These are phyloP conservation scores for Boletus sp. DNA, from an alignment of 1,284 basidiomycete species.

Conservation along the genomic window DNA sequence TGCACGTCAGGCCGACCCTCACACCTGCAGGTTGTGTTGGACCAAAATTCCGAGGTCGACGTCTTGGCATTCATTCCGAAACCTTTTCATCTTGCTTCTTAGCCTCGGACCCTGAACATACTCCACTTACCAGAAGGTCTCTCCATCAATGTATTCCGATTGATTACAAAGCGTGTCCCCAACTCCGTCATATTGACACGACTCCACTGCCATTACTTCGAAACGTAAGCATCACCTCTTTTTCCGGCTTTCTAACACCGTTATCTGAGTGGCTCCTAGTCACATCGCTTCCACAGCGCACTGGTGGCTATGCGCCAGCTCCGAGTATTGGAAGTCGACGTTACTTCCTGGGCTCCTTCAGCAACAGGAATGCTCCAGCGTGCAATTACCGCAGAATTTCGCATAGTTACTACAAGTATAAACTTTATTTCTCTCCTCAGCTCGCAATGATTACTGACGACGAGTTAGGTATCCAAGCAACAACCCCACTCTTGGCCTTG, in stretches of 20 bases:
- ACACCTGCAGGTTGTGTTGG: slow-evolving; percentile 29
- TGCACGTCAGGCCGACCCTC: slow-evolving; percentile 27
- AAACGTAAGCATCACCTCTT: slow-evolving; percentile 24
- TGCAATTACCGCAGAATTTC: slow-evolving; percentile 33
- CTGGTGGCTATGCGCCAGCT: slow-evolving; percentile 31
- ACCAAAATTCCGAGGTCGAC: slow-evolving; percentile 24
- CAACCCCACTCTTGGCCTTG: neutral
- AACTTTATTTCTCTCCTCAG: too few species aligned
- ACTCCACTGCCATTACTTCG: slow-evolving; percentile 33
- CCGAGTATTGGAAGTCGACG: slow-evolving; percentile 29
- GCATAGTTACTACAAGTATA: too few species aligned
- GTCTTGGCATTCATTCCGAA: slow-evolving; percentile 30
- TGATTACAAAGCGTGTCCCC: slow-evolving; percentile 33
- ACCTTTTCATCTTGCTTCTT: slow-evolving; percentile 24
- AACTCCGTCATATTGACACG: slow-evolving; percentile 34
- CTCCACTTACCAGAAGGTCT: slow-evolving; percentile 33
- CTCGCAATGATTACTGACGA: too few species aligned
- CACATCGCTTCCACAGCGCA: slow-evolving; percentile 25
- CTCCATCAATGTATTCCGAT: slow-evolving; percentile 28
- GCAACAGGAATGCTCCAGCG: slow-evolving; percentile 26
- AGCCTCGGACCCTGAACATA: slow-evolving; percentile 33
- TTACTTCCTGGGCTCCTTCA: slow-evolving; percentile 30
- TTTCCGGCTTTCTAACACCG: slow-evolving; percentile 7
- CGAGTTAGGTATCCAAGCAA: neutral
- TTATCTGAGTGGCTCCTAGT: slow-evolving; percentile 27